Percentiles rank a stretch among this genome's conserved stretches.
Evolutionary conservation across 805 yeast species (phyloP).

Genomic region (Candida vaughaniae): DNA sequence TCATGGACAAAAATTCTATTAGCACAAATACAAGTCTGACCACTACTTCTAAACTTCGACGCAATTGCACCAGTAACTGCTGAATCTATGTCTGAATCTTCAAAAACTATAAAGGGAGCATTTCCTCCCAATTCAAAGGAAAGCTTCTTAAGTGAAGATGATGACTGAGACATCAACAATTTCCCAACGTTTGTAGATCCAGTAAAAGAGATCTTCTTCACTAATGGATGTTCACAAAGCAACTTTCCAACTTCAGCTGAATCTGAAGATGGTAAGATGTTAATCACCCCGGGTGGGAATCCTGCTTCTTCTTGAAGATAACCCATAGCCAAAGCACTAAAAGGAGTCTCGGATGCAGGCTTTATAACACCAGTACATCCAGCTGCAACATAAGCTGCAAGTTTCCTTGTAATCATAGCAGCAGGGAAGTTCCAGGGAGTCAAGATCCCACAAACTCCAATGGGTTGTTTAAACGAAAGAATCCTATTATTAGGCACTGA

Average conservation of each 20-base stretch:
- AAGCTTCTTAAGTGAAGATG: conserved; percentile 57
- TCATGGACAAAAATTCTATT: conserved; percentile 58
- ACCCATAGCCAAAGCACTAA: conserved; percentile 68
- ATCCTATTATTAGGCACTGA: conserved; percentile 49
- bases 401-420: conserved; percentile 73
- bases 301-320: conserved; percentile 64
- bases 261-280: conserved; percentile 54
- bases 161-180: conserved; percentile 54
- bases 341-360: conserved; percentile 77
- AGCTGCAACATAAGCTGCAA: conserved; percentile 76
- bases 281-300: conserved; percentile 66
- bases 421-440: conserved; percentile 87
- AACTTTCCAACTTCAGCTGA: conserved; percentile 53
- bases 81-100: conserved; percentile 56
- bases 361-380: conserved; percentile 78
- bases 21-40: conserved; percentile 68
- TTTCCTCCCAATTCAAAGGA: conserved; percentile 69
- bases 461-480: conserved; percentile 65
- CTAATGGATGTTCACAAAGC: conserved; percentile 42
- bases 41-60: conserved; percentile 59
- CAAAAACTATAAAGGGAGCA: conserved; percentile 62
- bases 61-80: conserved; percentile 54
- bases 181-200: conserved; percentile 67
- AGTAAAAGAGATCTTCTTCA: conserved; percentile 61
- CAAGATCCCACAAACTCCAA: conserved; percentile 76